Conservation (phyloP, 202 grass and related monocot genomes). For the Schoenoplectus tabernaemontani region DNA sequence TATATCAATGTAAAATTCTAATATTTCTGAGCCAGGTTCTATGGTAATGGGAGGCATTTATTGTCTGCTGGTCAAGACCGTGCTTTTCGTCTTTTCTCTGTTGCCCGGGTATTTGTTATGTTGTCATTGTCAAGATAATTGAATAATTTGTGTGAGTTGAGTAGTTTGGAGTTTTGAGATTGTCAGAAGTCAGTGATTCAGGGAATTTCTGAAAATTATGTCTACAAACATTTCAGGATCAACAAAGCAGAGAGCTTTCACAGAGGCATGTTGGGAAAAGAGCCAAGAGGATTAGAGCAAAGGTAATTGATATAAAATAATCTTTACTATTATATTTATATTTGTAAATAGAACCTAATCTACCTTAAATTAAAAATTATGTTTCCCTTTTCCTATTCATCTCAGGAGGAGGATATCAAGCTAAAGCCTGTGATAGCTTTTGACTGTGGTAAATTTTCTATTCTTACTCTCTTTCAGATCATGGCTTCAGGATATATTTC, state of each 20-base stretch:
- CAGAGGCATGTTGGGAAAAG: constrained; percentile 84
- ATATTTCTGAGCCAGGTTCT: constrained; percentile 55
- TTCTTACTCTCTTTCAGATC: constrained; percentile 15
- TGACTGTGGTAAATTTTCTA: constrained; percentile 65
- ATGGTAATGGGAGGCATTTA: constrained; percentile 81
- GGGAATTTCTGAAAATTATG: constrained; percentile 5
- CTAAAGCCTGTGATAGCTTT: constrained; percentile 93
- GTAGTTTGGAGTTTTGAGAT: constrained; percentile 3
- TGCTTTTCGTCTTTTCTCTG: constrained; percentile 95
- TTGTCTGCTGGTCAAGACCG: constrained; percentile 96
- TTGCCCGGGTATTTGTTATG: constrained; percentile 61
- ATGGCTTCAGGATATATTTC: background rate
- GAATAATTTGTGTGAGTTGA: background rate
- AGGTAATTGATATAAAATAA: constrained; percentile 29
- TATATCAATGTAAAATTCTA: constrained; percentile 1
- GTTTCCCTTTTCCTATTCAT: constrained; percentile 6
- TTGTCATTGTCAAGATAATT: background rate
- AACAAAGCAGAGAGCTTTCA: constrained; percentile 99
- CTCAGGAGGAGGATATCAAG: constrained; percentile 93
- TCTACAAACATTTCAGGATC: constrained; percentile 44
- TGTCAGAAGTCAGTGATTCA: background rate
- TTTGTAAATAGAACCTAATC: background rate
- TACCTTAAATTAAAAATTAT: background rate
- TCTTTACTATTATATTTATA: background rate
- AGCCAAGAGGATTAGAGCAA: constrained; percentile 67